phyloP scores from a whole-genome alignment of 2,329 filamentous ascomycete species.

The Mycogone perniciosa region DNA sequence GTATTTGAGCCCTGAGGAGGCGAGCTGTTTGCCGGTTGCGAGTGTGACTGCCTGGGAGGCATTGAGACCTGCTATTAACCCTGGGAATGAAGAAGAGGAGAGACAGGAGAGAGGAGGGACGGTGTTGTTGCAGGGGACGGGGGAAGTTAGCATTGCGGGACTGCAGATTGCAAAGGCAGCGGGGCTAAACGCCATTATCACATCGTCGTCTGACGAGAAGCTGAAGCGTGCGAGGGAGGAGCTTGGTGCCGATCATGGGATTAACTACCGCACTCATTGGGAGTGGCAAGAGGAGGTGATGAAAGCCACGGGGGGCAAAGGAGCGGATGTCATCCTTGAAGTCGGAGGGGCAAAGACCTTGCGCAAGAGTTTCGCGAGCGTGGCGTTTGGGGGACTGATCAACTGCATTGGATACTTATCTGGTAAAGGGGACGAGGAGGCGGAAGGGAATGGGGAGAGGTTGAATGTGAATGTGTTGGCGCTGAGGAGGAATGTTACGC shows the following conservation, averaged over 20 bases:
- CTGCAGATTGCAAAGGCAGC: conserved; percentile 48
- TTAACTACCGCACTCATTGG: conserved; percentile 49
- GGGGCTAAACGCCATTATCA: conserved; percentile 46
- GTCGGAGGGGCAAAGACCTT: conserved; percentile 46
- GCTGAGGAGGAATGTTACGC: conserved; percentile 39
- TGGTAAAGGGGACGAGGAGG: conserved; percentile 48
- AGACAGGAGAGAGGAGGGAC: conserved; percentile 26
- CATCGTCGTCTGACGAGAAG: conserved; percentile 48
- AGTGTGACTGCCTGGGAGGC: conserved; percentile 60
- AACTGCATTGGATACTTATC: conserved; percentile 44
- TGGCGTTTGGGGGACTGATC: conserved; percentile 50
- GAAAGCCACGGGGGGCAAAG: conserved; percentile 36
- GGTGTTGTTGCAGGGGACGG: conserved; percentile 49
- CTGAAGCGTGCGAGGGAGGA: conserved; percentile 37
- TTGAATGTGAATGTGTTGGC: conserved; percentile 55
- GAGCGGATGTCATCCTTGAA: conserved; percentile 51
- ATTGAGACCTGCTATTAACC: conserved; percentile 32
- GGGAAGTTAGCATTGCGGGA: conserved; percentile 45
- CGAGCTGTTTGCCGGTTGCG: conserved; percentile 54
- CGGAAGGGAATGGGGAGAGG: conserved; percentile 32
- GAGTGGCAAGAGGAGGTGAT: conserved; percentile 46
- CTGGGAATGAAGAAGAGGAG: conserved; percentile 11
- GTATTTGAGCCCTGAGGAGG: conserved; percentile 54
- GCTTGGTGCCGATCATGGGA: conserved; percentile 45
- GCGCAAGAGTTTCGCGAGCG: conserved; percentile 44